Evolutionary conservation across 208 protist species (phyloP).

Genomic region (Tritrichomonas musculus): DNA sequence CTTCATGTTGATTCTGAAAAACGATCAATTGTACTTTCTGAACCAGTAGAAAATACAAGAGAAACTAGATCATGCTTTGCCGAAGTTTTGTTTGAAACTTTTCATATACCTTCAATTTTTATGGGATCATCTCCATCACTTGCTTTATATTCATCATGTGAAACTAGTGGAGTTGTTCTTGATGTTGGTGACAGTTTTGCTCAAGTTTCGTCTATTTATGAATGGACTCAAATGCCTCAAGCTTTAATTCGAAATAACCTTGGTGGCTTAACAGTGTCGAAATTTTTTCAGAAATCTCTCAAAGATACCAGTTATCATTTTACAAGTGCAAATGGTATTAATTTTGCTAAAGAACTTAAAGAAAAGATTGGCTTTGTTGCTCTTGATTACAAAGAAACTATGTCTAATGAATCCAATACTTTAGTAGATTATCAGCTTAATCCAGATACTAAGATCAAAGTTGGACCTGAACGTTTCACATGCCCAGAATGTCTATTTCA

Average conservation of each 20-base stretch:
- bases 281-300: slow-evolving; percentile 59
- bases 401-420: slow-evolving; percentile 39
- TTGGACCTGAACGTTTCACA: slow-evolving; percentile 56
- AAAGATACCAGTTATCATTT: slow-evolving; percentile 57
- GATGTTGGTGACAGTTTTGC: slow-evolving; percentile 87
- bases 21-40: slow-evolving; percentile 81
- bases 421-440: slow-evolving; percentile 56
- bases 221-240: slow-evolving; percentile 58
- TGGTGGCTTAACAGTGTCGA: slow-evolving; percentile 62
- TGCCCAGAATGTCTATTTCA: slow-evolving; percentile 70
- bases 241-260: slow-evolving; percentile 60
- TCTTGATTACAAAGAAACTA: slow-evolving; percentile 59
- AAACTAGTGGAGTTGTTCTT: slow-evolving; percentile 73
- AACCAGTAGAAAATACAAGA: slow-evolving; percentile 72
- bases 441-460: slow-evolving; percentile 54
- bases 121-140: slow-evolving; percentile 80
- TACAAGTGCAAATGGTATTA: slow-evolving; percentile 57
- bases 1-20: slow-evolving; percentile 85
- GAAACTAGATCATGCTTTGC: slow-evolving; percentile 72
- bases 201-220: slow-evolving; percentile 91
- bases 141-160: slow-evolving; percentile 72
- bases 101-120: slow-evolving; percentile 62
- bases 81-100: slow-evolving; percentile 75
- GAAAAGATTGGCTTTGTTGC: slow-evolving; percentile 63
- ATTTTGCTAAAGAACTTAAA: slow-evolving; percentile 67